These are phyloP conservation scores for Colletotrichum sp. DNA, from an alignment of 2,329 filamentous ascomycete species.

Conservation along the genomic window DNA sequence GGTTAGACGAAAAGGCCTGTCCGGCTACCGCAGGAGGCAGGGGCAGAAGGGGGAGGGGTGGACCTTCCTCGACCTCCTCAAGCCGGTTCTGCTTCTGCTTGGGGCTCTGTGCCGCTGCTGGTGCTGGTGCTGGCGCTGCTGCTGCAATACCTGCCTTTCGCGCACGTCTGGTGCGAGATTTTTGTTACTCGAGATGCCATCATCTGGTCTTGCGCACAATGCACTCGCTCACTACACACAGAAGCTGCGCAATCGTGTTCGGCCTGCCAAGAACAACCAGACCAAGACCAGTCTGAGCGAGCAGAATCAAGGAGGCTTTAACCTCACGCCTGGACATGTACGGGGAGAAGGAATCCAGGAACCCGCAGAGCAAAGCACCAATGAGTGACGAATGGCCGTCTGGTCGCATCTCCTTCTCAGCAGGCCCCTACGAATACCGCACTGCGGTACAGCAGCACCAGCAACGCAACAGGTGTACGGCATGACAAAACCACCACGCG, in stretches of 20 bases:
- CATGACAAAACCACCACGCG: constrained; percentile 11
- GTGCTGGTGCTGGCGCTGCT: background rate
- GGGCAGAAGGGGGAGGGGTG: background rate
- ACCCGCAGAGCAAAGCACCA: background rate
- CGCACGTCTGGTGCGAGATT: background rate
- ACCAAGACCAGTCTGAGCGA: constrained; percentile 9
- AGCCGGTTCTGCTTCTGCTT: background rate
- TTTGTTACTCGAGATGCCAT: background rate
- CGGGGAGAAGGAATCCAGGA: background rate
- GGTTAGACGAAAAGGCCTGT: background rate
- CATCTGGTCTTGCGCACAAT: background rate
- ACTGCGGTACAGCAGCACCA: background rate
- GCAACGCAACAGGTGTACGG: background rate
- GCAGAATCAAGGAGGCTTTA: background rate
- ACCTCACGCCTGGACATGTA: background rate
- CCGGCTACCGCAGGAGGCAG: background rate
- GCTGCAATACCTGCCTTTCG: background rate
- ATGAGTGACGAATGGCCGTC: background rate
- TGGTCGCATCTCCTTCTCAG: background rate
- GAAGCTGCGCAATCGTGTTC: constrained; percentile 2
- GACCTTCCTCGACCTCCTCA: constrained; percentile 1
- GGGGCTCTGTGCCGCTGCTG: background rate
- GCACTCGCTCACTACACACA: background rate
- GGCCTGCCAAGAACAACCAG: background rate
- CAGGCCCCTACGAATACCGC: background rate